These are phyloP conservation scores for Circinella umbellata DNA, from an alignment of 371 early-diverging fungal genomes.

Conservation along the genomic window DNA sequence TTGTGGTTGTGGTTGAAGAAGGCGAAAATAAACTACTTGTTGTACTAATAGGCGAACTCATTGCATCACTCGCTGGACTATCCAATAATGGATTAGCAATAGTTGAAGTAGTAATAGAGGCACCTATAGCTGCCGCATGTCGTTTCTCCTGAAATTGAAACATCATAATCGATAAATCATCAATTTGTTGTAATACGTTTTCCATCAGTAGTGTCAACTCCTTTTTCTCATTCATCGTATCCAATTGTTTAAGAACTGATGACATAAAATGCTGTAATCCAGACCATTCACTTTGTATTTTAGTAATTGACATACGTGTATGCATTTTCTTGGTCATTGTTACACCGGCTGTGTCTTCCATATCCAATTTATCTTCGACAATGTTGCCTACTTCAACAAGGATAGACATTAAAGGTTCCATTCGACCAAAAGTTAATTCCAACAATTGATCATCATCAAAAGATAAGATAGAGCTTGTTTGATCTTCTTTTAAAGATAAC, in stretches of 20 bases:
- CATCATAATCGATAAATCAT: constrained; percentile 44
- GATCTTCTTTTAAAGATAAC: constrained; percentile 47
- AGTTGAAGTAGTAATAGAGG: constrained; percentile 26
- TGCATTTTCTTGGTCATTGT: constrained; percentile 15
- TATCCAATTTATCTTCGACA: constrained; percentile 40
- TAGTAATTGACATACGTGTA: constrained; percentile 33
- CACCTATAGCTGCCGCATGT: constrained; percentile 26
- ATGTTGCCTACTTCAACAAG: constrained; percentile 52
- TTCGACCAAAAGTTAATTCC: constrained; percentile 40
- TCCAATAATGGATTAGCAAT: background rate
- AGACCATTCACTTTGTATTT: constrained; percentile 55
- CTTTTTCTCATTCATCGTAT: constrained; percentile 24
- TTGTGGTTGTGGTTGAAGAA: constrained; percentile 18
- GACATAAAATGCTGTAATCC: constrained; percentile 46
- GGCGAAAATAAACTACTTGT: constrained; percentile 17
- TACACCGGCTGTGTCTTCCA: constrained; percentile 18
- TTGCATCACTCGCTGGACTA: constrained; percentile 3
- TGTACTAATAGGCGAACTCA: constrained; percentile 21
- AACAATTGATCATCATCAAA: constrained; percentile 43
- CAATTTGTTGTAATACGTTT: constrained; percentile 35
- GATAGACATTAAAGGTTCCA: constrained; percentile 53
- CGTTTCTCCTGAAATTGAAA: constrained; percentile 53
- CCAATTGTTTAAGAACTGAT: constrained; percentile 39
- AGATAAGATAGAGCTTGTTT: constrained; percentile 9
- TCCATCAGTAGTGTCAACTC: constrained; percentile 33